These are phyloP conservation scores for Neurospora sp. DNA, from an alignment of 495 filamentous ascomycete genomes.

Conservation along the genomic window DNA sequence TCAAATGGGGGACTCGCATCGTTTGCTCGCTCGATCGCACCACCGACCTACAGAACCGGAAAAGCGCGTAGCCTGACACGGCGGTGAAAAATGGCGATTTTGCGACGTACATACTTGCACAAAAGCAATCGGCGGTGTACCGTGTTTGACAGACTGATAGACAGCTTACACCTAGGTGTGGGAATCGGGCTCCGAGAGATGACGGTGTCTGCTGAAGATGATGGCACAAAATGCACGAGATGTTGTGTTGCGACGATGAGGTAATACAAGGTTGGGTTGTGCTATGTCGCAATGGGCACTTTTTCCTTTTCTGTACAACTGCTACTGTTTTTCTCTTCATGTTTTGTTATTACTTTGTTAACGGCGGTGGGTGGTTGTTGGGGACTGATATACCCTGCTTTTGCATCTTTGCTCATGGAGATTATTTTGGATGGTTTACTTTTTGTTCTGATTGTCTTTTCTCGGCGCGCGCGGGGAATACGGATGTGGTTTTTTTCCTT, in stretches of 20 bases:
- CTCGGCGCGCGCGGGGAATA: background rate
- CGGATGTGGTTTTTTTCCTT: no score
- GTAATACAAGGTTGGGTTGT: background rate
- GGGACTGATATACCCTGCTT: background rate
- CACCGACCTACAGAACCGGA: background rate
- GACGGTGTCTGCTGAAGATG: background rate
- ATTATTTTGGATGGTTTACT: background rate
- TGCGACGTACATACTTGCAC: background rate
- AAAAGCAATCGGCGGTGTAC: background rate
- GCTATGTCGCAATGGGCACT: background rate
- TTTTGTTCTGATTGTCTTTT: background rate
- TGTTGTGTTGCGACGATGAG: background rate
- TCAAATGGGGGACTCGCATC: background rate
- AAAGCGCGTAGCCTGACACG: background rate
- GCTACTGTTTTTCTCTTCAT: background rate
- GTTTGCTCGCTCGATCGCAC: background rate
- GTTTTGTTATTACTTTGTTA: background rate
- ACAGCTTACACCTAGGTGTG: background rate
- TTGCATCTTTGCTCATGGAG: background rate
- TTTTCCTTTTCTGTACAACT: background rate
- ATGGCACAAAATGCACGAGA: background rate
- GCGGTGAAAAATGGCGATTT: background rate
- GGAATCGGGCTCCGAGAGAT: background rate
- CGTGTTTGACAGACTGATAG: background rate
- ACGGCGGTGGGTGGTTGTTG: background rate